Base-by-base conservation (phyloP, 163 green algal species). In the Chlorella variabilis region DNA sequence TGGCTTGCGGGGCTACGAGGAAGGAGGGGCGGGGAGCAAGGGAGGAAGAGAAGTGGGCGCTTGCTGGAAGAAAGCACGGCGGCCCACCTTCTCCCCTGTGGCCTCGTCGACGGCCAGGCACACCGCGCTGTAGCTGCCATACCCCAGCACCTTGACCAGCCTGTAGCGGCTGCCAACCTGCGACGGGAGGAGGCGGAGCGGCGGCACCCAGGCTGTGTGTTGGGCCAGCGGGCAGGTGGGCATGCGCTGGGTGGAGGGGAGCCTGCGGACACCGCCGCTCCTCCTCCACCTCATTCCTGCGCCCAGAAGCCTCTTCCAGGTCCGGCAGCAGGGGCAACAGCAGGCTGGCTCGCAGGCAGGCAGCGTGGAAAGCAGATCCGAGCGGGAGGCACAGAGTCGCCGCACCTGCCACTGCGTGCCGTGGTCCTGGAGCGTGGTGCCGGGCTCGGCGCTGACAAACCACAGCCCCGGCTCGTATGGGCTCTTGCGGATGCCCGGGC, bases 91-190 rank as follows among this genome's bases (percentile, higher is more conserved):
- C 58, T 95, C 87, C 6, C 77, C 78, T 1, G 84, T 92, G 20
- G 83, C 58, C 4, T 65, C 89, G 83, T 96, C 92, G 0, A 71
- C 7, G 5, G 94, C 94, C 34, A 95, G 75, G 73, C 88, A 93
- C 0, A 98, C 94, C 15, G 79, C 87, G 21, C 81, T 92, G 78
- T 96, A 97, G 51, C 83, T 91, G 17, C 94, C 94, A 36, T 87
- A 85, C 20, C 94, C 94, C 45, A 98, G 77, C 20, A 94, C 73
- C 33, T 87, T 86, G 17, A 90, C 6, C 7, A 97, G 75, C 18
- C 85, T 82, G 65, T 97, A 97, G 0, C 93, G 69, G 4, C 78
- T 69, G 21, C 92, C 93, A 6, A 97, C 90, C 93, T 97, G 85
- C 62, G 85, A 58, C n/a, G 7, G 69, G 17, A 58, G 18, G 48